Evolutionary conservation across 2,329 filamentous ascomycete genomes (phyloP).

Genomic region (Fonsecaea pugnacius): DNA sequence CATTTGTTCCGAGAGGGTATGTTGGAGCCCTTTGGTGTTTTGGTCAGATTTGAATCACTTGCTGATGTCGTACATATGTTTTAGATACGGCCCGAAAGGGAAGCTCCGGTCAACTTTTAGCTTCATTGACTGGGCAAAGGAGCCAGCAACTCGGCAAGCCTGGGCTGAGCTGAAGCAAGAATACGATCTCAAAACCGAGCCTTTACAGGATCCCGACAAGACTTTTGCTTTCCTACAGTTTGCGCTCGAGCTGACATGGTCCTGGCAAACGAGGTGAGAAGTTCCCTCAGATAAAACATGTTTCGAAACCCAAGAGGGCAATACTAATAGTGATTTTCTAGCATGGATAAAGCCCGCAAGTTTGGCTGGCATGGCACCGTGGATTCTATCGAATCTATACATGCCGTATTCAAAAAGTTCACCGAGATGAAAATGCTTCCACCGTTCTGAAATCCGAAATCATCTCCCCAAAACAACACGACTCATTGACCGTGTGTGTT

Average conservation of each 20-base stretch:
- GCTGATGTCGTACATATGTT: conserved; percentile 10
- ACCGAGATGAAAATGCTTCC: conserved; percentile 51
- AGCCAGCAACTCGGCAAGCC: conserved; percentile 48
- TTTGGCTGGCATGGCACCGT: conserved; percentile 55
- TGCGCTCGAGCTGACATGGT: conserved; percentile 29
- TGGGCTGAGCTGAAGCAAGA: conserved; percentile 50
- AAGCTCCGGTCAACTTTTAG: conserved; percentile 48
- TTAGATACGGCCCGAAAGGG: conserved; percentile 51
- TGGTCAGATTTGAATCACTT: conserved; percentile 12
- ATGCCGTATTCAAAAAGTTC: conserved; percentile 50
- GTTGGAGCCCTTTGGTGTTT: conserved; percentile 6
- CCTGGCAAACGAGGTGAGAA: conserved; percentile 26
- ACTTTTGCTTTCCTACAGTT: conserved; percentile 28
- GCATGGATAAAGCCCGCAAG: conserved; percentile 53
- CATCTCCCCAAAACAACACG: neutral
- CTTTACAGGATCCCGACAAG: conserved; percentile 25
- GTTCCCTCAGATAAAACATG: neutral
- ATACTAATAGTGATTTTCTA: conserved; percentile 24
- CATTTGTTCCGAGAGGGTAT: conserved; percentile 27
- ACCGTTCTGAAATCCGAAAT: conserved; percentile 18
- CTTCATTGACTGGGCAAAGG: conserved; percentile 53
- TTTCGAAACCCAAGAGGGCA: neutral
- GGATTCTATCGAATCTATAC: conserved; percentile 51
- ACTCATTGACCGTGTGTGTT: neutral
- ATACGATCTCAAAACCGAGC: conserved; percentile 21